phyloP scores from a whole-genome alignment of 768 basidiomycete species.

The Lactifluus volemus region DNA sequence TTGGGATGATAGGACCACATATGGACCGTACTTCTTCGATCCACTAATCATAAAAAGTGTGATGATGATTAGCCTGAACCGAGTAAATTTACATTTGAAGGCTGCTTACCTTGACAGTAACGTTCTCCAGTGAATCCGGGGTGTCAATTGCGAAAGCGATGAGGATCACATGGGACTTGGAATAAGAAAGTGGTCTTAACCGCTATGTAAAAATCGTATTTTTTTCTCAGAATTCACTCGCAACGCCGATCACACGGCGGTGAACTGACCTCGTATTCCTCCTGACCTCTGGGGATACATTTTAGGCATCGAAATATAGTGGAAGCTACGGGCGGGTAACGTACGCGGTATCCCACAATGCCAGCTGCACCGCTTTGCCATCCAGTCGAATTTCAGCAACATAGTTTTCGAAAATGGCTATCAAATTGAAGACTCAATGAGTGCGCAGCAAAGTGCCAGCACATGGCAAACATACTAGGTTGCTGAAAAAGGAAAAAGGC shows the following conservation, averaged over 20 bases:
- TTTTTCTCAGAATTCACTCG: background rate
- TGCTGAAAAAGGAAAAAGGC: constrained; percentile 28
- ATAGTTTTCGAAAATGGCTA: constrained; percentile 97
- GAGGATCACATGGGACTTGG: constrained; percentile 96
- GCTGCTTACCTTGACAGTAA: constrained; percentile 68
- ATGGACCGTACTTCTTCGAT: constrained; percentile 97
- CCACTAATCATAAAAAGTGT: constrained; percentile 51
- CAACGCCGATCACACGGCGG: background rate
- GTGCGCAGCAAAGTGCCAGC: background rate
- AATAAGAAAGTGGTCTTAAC: constrained; percentile 93
- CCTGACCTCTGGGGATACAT: constrained; percentile 67
- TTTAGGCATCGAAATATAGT: background rate
- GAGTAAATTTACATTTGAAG: background rate
- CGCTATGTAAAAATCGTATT: constrained; percentile 40
- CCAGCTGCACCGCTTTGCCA: constrained; percentile 94
- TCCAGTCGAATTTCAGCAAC: constrained; percentile 97
- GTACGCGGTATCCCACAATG: constrained; percentile 98
- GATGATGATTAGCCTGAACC: background rate
- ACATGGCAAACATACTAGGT: constrained; percentile 33
- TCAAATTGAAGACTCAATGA: constrained; percentile 1
- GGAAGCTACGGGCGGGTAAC: constrained; percentile 28
- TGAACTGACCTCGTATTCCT: constrained; percentile 84
- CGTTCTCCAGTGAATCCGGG: constrained; percentile 94
- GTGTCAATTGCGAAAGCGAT: constrained; percentile 97
- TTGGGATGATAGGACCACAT: constrained; percentile 87